phyloP scores from a whole-genome alignment of 2,329 filamentous ascomycete species.

The Sclerotinia trifoliorum region DNA sequence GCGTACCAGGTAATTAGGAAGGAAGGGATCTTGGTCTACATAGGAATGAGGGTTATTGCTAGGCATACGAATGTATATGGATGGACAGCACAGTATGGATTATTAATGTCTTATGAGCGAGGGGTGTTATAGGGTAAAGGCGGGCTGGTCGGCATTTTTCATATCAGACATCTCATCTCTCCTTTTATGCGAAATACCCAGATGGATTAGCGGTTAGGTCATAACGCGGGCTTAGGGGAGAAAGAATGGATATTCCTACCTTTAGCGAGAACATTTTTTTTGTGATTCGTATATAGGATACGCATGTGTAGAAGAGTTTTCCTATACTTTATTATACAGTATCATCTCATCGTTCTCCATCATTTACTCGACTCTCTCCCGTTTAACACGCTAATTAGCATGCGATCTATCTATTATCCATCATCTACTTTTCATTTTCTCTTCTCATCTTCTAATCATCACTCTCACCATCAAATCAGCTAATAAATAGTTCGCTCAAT shows the following conservation, averaged over 20 bases:
- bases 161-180: conserved; percentile 15
- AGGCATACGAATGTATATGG: conserved; percentile 8
- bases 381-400: not conserved
- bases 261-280: not conserved
- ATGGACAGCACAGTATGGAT: conserved; percentile 10
- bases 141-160: conserved; percentile 10
- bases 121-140: conserved; percentile 2
- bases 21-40: not conserved
- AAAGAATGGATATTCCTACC: not conserved
- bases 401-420: not conserved
- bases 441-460: not conserved
- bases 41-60: not conserved
- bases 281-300: not conserved
- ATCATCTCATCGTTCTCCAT: not conserved
- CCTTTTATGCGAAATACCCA: conserved; percentile 19
- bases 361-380: not conserved
- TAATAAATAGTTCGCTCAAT: too few species aligned
- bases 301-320: not conserved
- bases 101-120: conserved; percentile 10
- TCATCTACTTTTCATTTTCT: not conserved
- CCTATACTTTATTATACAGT: not conserved
- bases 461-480: too few species aligned
- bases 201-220: not conserved
- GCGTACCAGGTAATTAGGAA: not conserved
- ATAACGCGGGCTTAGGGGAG: not conserved